phyloP scores from a whole-genome alignment of 345 rosid species.

The Bruguiera sexangula region DNA sequence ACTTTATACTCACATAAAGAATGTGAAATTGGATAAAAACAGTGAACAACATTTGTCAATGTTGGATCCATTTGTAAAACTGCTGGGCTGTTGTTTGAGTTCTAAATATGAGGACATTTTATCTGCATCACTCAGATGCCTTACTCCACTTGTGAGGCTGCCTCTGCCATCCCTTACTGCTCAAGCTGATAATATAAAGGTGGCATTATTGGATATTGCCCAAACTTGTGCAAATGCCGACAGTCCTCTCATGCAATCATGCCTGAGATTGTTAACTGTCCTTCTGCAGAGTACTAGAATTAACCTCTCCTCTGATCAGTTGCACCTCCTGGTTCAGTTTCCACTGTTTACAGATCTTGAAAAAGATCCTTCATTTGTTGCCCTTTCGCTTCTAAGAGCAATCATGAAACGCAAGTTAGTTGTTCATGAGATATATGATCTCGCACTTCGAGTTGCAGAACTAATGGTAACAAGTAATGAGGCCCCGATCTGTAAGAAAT shows the following conservation, averaged over 20 bases:
- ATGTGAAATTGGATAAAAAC: slow-evolving; percentile 40
- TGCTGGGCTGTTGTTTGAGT: slow-evolving; percentile 69
- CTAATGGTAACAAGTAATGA: slow-evolving; percentile 81
- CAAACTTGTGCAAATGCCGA: slow-evolving; percentile 49
- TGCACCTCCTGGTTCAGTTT: slow-evolving; percentile 61
- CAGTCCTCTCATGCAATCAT: slow-evolving; percentile 69
- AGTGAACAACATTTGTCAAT: slow-evolving; percentile 45
- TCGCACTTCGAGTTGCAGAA: slow-evolving; percentile 56
- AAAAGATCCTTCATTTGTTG: slow-evolving; percentile 57
- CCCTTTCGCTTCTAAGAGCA: slow-evolving; percentile 75
- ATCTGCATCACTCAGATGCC: slow-evolving; percentile 71
- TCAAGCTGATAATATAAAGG: slow-evolving; percentile 73
- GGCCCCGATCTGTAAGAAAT: slow-evolving; percentile 66
- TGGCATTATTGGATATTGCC: slow-evolving; percentile 61
- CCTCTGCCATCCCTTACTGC: slow-evolving; percentile 73
- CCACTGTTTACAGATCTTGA: slow-evolving; percentile 85
- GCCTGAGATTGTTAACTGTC: slow-evolving; percentile 72
- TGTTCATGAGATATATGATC: slow-evolving; percentile 83
- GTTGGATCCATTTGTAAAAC: slow-evolving; percentile 81
- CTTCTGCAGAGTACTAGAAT: slow-evolving; percentile 57
- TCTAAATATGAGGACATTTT: slow-evolving; percentile 81
- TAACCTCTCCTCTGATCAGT: slow-evolving; percentile 68
- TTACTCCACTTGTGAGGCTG: slow-evolving; percentile 62
- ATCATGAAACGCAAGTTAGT: slow-evolving; percentile 70
- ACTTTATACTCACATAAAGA: slow-evolving; percentile 55